phyloP scores from a whole-genome alignment of 106 monocot species.

The Platanthera zijinensis region DNA sequence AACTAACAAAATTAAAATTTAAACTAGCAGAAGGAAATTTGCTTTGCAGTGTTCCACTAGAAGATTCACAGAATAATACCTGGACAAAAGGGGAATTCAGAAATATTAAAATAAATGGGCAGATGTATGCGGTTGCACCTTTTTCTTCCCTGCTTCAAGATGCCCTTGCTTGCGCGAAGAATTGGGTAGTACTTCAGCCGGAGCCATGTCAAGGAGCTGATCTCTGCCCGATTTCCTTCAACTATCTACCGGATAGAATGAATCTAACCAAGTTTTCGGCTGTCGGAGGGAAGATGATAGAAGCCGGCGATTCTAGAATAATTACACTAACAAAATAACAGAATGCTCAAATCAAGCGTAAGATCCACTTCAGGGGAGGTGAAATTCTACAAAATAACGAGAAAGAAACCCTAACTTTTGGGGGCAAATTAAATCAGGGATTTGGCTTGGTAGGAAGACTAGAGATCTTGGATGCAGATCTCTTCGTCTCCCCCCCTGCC shows the following conservation, averaged over 20 bases:
- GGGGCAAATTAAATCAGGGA: background rate
- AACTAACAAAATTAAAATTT: background rate
- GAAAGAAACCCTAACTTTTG: background rate
- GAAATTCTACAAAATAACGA: background rate
- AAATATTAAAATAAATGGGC: background rate
- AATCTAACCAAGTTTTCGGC: background rate
- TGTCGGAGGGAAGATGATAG: background rate
- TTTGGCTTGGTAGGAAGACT: background rate
- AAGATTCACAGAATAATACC: background rate
- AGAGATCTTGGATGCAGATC: slow-evolving; percentile 8
- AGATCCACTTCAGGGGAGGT: background rate
- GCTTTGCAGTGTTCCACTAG: background rate
- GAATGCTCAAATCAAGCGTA: background rate
- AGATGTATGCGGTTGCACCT: slow-evolving; percentile 10
- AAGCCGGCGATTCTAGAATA: background rate
- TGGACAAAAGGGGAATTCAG: background rate
- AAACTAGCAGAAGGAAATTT: too few species aligned
- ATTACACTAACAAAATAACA: background rate
- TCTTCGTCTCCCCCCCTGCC: background rate
- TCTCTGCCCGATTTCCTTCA: background rate
- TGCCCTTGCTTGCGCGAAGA: slow-evolving; percentile 17
- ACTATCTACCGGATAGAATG: background rate
- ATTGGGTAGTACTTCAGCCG: slow-evolving; percentile 12
- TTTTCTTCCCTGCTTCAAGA: slow-evolving; percentile 26
- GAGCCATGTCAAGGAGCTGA: slow-evolving; percentile 11